Base-by-base conservation (phyloP, 768 basidiomycete species). In the Tylopilus sp. region DNA sequence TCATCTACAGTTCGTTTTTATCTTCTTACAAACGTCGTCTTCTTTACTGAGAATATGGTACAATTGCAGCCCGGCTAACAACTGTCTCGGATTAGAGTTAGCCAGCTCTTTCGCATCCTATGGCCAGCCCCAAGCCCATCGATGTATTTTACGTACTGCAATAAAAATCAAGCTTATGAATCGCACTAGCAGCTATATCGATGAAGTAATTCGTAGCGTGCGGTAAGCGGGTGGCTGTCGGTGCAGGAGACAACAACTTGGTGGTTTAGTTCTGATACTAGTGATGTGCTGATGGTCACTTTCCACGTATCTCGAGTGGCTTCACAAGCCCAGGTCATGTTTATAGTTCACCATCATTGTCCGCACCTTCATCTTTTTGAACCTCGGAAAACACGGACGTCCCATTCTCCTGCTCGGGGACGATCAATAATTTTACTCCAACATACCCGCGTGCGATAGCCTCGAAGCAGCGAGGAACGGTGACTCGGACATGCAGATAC, bases 1-100 rank as follows among this genome's bases (percentile, higher is more conserved):
- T 94, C 70, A 84, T 99, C 67, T 98, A 98, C 89, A 98, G 92
- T 93, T 68, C 69, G 89, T 86, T 30, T 7, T 48, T 36, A 7
- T 41, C 51, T 37, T 50, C 13, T 30, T 14, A 13, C 37, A 10
- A n/a, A 13, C n/a, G 21, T 21, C 16, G 8, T 34, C 28, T 30
- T 29, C n/a, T 37, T 52, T 30, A 45, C 36, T 60, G 51, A 56
- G 33, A 54, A 33, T 17, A 21, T n/a, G 25, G 53, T 52, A 9
- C 25, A 30, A 33, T 48, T 1, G 13, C 44, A 79, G 77, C 78
- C 36, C 77, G 78, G 59, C 58, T 79, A 60, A 78, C 75, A 21
- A 73, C 69, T 25, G 69, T 67, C 53, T 66, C 75, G 13, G 76
- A 76, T 41, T 74, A 73, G 63, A 69, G 56, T 33, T 63, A 52